Percentiles rank a stretch among this genome's conserved stretches.
phyloP scores from a whole-genome alignment of 2,329 filamentous ascomycete species.

The Sordariomycetes sp. region DNA sequence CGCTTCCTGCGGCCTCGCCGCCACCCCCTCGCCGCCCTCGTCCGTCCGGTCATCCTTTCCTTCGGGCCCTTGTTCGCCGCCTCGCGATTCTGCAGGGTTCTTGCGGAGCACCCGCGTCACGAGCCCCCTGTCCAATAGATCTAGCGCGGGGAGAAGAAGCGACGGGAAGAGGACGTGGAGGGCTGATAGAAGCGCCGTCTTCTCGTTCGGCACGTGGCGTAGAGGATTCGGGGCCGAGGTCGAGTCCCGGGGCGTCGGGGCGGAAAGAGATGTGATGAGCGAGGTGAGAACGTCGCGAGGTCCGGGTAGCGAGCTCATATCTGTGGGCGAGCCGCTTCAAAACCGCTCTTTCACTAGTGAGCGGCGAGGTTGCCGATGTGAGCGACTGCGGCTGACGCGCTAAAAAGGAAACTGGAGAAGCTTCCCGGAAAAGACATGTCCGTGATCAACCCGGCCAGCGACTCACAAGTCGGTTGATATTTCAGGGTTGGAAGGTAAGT shows the following conservation, averaged over 20 bases:
- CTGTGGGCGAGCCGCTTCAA: no score
- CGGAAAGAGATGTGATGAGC: slow-evolving; percentile 31
- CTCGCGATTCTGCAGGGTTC: not conserved
- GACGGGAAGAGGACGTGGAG: slow-evolving; percentile 79
- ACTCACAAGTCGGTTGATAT: no score
- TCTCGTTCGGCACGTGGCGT: slow-evolving; percentile 16
- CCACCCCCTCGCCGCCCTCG: not conserved
- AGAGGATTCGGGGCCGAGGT: slow-evolving; percentile 12
- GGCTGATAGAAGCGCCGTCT: slow-evolving; percentile 49
- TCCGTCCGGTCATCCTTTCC: not conserved
- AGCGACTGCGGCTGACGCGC: no score
- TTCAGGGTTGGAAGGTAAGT: no score
- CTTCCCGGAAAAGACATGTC: no score
- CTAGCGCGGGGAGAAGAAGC: slow-evolving; percentile 72
- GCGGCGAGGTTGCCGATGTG: no score
- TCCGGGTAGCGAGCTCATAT: slow-evolving; percentile 13
- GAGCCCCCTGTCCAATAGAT: slow-evolving; percentile 71
- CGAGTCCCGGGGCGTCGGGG: slow-evolving; percentile 3
- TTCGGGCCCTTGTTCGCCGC: not conserved
- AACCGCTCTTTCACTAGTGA: no score
- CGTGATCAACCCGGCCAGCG: no score
- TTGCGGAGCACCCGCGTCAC: slow-evolving; percentile 41
- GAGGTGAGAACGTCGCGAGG: slow-evolving; percentile 35
- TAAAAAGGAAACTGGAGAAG: no score
- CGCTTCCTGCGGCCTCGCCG: not conserved